A percentile compares a stretch with the other conserved stretches of the same genome.
Evolutionary conservation across 73 alveolate species (phyloP).

Genomic region (Tetrahymena malaccensis): DNA sequence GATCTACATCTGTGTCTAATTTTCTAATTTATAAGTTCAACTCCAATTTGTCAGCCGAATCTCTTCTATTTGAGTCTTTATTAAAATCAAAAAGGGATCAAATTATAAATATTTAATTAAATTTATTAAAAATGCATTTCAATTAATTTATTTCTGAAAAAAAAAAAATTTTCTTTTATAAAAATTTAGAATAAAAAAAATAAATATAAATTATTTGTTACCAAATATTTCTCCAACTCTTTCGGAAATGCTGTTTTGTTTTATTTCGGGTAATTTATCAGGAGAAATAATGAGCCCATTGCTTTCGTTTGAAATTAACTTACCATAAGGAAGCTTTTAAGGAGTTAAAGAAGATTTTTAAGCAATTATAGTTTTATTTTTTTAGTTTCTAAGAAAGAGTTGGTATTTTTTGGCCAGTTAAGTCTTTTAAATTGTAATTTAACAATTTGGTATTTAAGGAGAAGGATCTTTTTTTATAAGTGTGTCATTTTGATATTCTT

Average conservation of each 20-base stretch:
- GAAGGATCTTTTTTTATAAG: not conserved
- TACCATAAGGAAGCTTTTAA: not conserved
- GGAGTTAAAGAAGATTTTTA: not conserved
- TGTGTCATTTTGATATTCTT: not conserved
- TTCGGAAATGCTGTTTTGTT: not conserved
- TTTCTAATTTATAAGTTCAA: not conserved
- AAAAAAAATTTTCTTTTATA: too few relatives aligned
- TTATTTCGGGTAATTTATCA: not conserved
- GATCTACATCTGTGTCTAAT: not conserved
- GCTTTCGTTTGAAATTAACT: not conserved
- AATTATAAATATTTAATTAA: not conserved
- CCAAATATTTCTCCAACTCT: not conserved
- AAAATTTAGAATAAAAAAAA: too few relatives aligned
- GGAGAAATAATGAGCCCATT: not conserved
- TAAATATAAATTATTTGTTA: not conserved
- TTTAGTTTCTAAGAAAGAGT: not conserved
- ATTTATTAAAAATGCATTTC: not conserved
- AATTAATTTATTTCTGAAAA: not conserved
- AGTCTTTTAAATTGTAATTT: not conserved
- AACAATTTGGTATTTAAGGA: not conserved
- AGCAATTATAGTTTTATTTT: not conserved
- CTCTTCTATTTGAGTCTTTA: not conserved
- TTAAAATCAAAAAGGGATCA: not conserved
- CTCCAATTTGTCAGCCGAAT: not conserved
- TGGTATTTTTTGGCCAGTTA: not conserved